These are phyloP conservation scores for Phyllosticta paracitricarpa DNA, from an alignment of 2,329 filamentous ascomycete species.

Conservation along the genomic window DNA sequence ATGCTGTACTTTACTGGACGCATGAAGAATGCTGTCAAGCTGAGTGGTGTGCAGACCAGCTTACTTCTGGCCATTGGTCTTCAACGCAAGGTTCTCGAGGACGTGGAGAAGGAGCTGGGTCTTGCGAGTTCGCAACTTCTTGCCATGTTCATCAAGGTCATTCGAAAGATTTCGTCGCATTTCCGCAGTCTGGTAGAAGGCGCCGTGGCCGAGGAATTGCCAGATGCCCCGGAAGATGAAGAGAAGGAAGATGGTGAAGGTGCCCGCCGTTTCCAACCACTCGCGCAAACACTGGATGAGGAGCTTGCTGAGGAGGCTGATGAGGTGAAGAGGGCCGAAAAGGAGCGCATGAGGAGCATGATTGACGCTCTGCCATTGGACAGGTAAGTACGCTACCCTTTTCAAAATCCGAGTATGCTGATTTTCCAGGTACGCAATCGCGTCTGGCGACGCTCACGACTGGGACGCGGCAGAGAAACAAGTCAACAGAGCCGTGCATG, in stretches of 20 bases:
- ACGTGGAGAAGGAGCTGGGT: conserved; percentile 66
- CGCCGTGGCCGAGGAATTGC: conserved; percentile 44
- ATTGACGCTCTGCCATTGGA: conserved; percentile 87
- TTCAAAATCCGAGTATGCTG: neutral
- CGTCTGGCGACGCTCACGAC: conserved; percentile 36
- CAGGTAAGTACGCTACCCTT: conserved; percentile 47
- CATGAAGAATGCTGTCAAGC: conserved; percentile 54
- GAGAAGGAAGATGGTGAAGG: conserved; percentile 54
- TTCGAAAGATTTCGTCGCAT: conserved; percentile 73
- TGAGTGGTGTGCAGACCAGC: conserved; percentile 74
- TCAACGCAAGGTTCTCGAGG: conserved; percentile 79
- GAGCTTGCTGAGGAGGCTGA: conserved; percentile 79
- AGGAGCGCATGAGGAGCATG: conserved; percentile 72
- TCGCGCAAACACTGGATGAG: conserved; percentile 63
- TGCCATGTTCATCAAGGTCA: conserved; percentile 95
- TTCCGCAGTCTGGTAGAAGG: conserved; percentile 67
- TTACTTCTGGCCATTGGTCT: conserved; percentile 78
- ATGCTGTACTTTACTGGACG: conserved; percentile 76
- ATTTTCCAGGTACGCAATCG: conserved; percentile 31
- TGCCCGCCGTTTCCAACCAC: conserved; percentile 54
- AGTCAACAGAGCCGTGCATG: conserved; percentile 42
- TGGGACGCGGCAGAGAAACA: conserved; percentile 64
- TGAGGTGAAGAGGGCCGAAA: conserved; percentile 59
- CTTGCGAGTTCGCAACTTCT: conserved; percentile 70
- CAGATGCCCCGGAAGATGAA: conserved; percentile 36